Conservation (phyloP, 768 basidiomycete genomes). For the Exidia glandulosa region DNA sequence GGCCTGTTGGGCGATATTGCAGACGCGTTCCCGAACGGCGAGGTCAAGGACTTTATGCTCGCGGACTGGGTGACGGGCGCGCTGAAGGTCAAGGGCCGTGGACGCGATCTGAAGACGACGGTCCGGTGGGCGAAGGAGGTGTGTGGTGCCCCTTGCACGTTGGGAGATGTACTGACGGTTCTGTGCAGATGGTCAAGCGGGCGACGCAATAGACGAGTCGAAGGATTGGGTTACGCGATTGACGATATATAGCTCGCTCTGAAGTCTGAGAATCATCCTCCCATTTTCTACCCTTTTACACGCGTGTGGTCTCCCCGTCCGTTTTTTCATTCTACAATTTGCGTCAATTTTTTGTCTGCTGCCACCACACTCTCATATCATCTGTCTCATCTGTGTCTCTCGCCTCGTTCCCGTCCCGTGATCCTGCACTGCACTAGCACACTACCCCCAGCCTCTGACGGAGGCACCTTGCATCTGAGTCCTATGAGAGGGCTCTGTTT, state of each 20-base stretch:
- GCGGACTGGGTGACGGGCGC: conserved; percentile 69
- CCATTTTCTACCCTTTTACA: neutral
- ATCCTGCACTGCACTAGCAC: conserved; percentile 43
- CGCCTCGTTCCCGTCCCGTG: conserved; percentile 18
- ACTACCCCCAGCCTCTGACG: conserved; percentile 19
- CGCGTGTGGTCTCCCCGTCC: neutral
- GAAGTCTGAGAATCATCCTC: conserved; percentile 1
- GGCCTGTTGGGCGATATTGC: conserved; percentile 92
- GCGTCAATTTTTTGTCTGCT: neutral
- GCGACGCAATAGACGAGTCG: conserved; percentile 52
- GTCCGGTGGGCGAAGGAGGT: conserved; percentile 93
- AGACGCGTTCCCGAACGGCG: conserved; percentile 70
- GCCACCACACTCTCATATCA: conserved; percentile 20
- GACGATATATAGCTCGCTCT: neutral
- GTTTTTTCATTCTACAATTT: conserved; percentile 9
- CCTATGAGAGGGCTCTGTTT: neutral
- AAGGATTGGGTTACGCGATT: neutral
- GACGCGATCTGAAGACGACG: conserved; percentile 73
- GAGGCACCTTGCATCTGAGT: neutral
- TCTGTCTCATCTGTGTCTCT: conserved; percentile 37
- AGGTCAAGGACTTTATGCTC: conserved; percentile 70
- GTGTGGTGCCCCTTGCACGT: neutral
- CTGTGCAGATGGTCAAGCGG: conserved; percentile 58
- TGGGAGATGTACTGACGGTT: neutral
- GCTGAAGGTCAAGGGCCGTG: conserved; percentile 60